Evolutionary conservation across 2,329 filamentous ascomycete genomes (phyloP).

Genomic region (Monosporascus sp.): DNA sequence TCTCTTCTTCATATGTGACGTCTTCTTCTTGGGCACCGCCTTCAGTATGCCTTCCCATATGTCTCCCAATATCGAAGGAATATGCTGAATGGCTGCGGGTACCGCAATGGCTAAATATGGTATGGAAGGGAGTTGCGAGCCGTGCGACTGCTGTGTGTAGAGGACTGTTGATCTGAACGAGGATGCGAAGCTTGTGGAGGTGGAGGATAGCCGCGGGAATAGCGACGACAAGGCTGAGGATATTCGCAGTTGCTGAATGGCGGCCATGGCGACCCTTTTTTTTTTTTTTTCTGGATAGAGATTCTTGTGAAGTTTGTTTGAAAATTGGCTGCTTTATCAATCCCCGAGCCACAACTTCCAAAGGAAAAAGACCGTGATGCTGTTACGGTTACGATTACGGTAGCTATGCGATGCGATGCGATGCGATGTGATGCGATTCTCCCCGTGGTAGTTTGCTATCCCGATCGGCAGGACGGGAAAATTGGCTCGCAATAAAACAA

Average conservation of each 20-base stretch:
- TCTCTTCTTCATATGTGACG: slow-evolving; percentile 91
- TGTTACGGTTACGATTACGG: neutral
- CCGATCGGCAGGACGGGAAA: neutral
- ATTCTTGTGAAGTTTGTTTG: neutral
- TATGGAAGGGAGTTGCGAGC: slow-evolving; percentile 38
- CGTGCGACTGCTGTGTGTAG: slow-evolving; percentile 34
- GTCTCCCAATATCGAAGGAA: slow-evolving; percentile 67
- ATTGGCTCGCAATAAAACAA: neutral
- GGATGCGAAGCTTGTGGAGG: slow-evolving; percentile 32
- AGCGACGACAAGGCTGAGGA: slow-evolving; percentile 41
- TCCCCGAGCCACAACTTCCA: neutral
- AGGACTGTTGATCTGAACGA: slow-evolving; percentile 39
- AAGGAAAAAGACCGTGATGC: neutral
- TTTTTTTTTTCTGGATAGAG: neutral
- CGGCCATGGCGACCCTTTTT: slow-evolving; percentile 43
- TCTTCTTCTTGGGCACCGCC: slow-evolving; percentile 98
- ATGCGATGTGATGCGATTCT: neutral
- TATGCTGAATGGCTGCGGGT: slow-evolving; percentile 54
- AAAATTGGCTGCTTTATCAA: neutral
- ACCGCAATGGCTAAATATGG: slow-evolving; percentile 52
- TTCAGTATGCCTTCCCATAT: slow-evolving; percentile 91
- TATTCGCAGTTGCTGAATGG: slow-evolving; percentile 32
- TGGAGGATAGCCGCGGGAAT: slow-evolving; percentile 45
- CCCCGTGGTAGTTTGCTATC: neutral
- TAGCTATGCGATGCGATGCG: neutral